Base-by-base conservation (phyloP, 179 eudicot genomes). In the Spergularia azorica region DNA sequence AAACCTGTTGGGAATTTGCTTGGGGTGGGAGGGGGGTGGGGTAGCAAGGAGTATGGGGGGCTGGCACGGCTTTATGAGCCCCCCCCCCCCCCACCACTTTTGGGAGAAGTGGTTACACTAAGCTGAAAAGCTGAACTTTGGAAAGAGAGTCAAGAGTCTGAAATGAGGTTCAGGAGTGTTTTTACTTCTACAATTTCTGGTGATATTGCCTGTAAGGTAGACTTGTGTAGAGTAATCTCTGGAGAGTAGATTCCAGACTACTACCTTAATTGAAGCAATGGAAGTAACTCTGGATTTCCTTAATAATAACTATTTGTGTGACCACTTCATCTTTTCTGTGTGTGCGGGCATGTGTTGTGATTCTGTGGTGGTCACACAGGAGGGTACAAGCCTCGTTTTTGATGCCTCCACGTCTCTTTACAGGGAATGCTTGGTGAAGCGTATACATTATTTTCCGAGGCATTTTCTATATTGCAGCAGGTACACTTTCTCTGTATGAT, bases 381-480 rank as follows among this genome's bases (percentile, higher is more conserved):
- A 36, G 65, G 65, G 15, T 20, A 2, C 4, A 5, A 9, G 6
- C 70, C 64, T 57, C 50, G 62, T 9, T 74, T 73, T 56, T 26
- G 6, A 71, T 50, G 18, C 59, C 20, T 52, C 51, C 51, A 38
- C 32, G 17, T 61, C 16, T 74, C 65, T 77, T 68, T 74, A 5
- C 84, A 95, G 99, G 99, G 99, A 82, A 88, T 93, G 97, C 97
- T 95, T 67, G 87, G 89, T 76, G 99, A 95, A 83, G 97, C 99
- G 15, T 93, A 90, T 80, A 84, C 93, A 63, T 77, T 89, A 36
- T 95, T 95, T 85, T 93, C 95, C n/a, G 99, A 94, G 84, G 99
- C 99, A 79, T 95, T 91, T 79, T 82, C 97, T 46, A 90, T 92
- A 67, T 88, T 95, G 84, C 99, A 95, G 90, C 99, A 95, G 96